phyloP scores from a whole-genome alignment of 2,329 filamentous ascomycete species.

The Colletotrichum tropicicola region DNA sequence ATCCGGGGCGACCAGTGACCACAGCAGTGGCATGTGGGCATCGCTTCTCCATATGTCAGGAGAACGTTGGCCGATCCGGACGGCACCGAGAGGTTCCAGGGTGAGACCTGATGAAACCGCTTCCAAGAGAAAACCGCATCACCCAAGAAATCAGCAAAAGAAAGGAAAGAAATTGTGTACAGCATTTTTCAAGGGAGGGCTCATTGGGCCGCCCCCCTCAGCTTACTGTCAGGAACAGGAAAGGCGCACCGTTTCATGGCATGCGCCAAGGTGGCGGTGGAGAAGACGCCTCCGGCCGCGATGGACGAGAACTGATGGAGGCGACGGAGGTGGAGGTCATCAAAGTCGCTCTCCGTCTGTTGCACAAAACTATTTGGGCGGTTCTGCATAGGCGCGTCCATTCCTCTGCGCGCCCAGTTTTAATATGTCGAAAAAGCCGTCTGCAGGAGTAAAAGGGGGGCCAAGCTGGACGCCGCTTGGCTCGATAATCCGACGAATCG shows the following conservation, averaged over 20 bases:
- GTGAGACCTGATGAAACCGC: background rate
- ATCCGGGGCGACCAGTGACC: too few relatives aligned
- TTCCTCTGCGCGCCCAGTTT: too few relatives aligned
- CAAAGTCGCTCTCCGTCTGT: too few relatives aligned
- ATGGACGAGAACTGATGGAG: background rate
- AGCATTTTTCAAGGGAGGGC: background rate
- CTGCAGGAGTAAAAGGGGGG: background rate
- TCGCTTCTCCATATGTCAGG: background rate
- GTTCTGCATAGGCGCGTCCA: too few relatives aligned
- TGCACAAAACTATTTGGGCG: too few relatives aligned
- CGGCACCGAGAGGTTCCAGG: background rate
- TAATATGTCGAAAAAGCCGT: background rate
- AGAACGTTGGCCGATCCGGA: background rate
- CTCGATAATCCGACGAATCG: slow-evolving; percentile 2
- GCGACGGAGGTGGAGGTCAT: background rate
- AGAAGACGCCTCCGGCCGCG: background rate
- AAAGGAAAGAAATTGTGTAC: background rate
- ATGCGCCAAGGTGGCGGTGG: slow-evolving; percentile 16
- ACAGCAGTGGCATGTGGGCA: too few relatives aligned
- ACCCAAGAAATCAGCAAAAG: background rate
- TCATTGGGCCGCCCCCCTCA: background rate
- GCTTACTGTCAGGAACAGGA: background rate
- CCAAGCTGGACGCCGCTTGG: background rate
- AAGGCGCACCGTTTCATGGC: slow-evolving; percentile 8
- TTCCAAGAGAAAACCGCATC: background rate